A percentile compares a stretch with the other conserved stretches of the same genome.
These are phyloP conservation scores for Colletotrichum cordylinicola DNA, from an alignment of 2,329 filamentous ascomycete species.

Conservation along the genomic window DNA sequence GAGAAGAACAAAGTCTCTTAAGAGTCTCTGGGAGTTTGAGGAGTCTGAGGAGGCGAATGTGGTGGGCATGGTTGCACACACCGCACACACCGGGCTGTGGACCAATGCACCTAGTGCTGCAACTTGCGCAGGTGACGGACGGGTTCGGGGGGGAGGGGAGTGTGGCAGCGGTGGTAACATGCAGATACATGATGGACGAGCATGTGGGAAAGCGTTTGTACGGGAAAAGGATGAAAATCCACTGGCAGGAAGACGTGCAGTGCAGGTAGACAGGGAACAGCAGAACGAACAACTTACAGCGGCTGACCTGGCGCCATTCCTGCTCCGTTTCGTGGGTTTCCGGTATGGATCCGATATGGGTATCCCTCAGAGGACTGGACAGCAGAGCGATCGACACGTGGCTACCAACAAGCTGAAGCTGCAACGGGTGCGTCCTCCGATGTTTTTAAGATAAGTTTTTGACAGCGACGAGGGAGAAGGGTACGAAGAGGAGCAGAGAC, in stretches of 20 bases:
- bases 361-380: not conserved
- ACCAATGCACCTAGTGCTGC: slow-evolving; percentile 17
- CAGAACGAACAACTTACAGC: slow-evolving; percentile 10
- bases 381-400: slow-evolving; percentile 3
- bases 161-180: not conserved
- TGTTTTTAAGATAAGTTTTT: slow-evolving; percentile 10
- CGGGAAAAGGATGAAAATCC: not conserved
- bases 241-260: not conserved
- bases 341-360: not conserved
- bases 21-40: not conserved
- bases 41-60: not conserved
- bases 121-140: slow-evolving; percentile 1
- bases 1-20: slow-evolving; percentile 1
- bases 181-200: not conserved
- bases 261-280: not conserved
- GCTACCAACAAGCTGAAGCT: not conserved
- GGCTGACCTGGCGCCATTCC: slow-evolving; percentile 17
- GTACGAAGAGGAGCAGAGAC: not conserved
- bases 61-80: not conserved
- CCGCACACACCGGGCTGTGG: not conserved
- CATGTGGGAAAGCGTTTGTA: not conserved
- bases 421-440: not conserved
- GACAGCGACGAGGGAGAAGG: not conserved
- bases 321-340: not conserved
- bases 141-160: not conserved